These are phyloP conservation scores for Suhomyces canberraensis DNA, from an alignment of 805 yeast genomes.

Conservation along the genomic window DNA sequence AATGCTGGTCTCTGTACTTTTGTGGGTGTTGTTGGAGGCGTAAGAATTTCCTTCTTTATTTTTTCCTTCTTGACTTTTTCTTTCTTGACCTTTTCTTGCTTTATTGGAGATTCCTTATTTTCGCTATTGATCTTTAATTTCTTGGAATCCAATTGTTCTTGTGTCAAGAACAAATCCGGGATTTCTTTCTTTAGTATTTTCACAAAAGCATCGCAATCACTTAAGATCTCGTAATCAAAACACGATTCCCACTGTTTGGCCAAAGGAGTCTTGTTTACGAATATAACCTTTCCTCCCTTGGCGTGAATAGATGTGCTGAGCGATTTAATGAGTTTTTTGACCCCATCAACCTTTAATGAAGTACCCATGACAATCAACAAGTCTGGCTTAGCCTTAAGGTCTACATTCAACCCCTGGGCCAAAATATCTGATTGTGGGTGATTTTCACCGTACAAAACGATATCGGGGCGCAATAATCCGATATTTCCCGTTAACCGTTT, in stretches of 20 bases:
- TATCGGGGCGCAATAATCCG: constrained; percentile 83
- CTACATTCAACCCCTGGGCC: constrained; percentile 65
- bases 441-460: constrained; percentile 89
- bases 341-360: constrained; percentile 87
- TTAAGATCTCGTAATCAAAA: constrained; percentile 74
- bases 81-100: constrained; percentile 5
- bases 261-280: constrained; percentile 68
- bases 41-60: constrained; percentile 13
- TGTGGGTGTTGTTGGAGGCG: constrained; percentile 36
- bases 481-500: constrained; percentile 67
- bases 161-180: constrained; percentile 63
- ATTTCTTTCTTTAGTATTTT: constrained; percentile 46
- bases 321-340: constrained; percentile 68
- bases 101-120: constrained; percentile 1
- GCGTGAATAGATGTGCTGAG: constrained; percentile 70
- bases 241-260: constrained; percentile 64
- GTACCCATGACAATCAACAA: constrained; percentile 88
- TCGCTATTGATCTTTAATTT: constrained; percentile 23
- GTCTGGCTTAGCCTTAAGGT: constrained; percentile 68
- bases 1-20: constrained; percentile 22
- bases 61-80: constrained; percentile 8
- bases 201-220: constrained; percentile 85
- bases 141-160: constrained; percentile 46
- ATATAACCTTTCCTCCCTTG: constrained; percentile 73
- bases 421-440: constrained; percentile 85